Evolutionary conservation across 2,329 filamentous ascomycete species (phyloP).

Genomic region (Botryotinia calthae): DNA sequence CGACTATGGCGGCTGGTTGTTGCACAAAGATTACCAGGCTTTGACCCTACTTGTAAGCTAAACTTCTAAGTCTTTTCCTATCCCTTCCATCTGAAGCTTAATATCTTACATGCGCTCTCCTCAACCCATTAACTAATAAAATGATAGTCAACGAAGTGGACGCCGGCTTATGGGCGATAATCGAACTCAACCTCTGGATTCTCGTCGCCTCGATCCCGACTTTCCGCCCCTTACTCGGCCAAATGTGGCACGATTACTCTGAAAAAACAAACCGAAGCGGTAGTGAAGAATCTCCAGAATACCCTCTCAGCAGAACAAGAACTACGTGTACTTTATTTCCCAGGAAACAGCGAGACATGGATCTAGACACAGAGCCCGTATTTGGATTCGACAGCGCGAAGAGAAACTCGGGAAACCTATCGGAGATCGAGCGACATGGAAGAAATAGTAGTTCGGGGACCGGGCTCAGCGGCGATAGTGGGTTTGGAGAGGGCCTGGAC

Average conservation of each 20-base stretch:
- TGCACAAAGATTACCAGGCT: background rate
- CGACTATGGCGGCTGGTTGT: background rate
- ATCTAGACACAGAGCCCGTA: background rate
- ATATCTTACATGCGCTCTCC: background rate
- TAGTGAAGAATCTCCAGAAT: background rate
- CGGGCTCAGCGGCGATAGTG: background rate
- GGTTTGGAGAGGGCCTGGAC: background rate
- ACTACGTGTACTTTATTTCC: background rate
- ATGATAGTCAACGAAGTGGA: background rate
- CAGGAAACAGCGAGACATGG: background rate
- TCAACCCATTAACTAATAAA: background rate
- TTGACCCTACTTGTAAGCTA: constrained; percentile 12
- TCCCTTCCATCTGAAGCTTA: background rate
- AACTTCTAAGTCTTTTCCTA: background rate
- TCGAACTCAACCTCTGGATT: constrained; percentile 14
- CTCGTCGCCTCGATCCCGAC: constrained; percentile 5
- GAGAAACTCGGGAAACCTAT: background rate
- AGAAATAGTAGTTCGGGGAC: background rate
- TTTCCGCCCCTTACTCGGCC: constrained; percentile 1
- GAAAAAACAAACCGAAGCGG: background rate
- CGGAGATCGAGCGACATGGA: background rate
- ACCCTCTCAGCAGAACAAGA: background rate
- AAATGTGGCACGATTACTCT: background rate
- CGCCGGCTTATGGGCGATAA: constrained; percentile 2
- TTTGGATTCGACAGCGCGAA: background rate